Percentiles rank a stretch among this genome's conserved stretches.
These are phyloP conservation scores for Geosmithia flava DNA, from an alignment of 2,329 filamentous ascomycete genomes.

Conservation along the genomic window DNA sequence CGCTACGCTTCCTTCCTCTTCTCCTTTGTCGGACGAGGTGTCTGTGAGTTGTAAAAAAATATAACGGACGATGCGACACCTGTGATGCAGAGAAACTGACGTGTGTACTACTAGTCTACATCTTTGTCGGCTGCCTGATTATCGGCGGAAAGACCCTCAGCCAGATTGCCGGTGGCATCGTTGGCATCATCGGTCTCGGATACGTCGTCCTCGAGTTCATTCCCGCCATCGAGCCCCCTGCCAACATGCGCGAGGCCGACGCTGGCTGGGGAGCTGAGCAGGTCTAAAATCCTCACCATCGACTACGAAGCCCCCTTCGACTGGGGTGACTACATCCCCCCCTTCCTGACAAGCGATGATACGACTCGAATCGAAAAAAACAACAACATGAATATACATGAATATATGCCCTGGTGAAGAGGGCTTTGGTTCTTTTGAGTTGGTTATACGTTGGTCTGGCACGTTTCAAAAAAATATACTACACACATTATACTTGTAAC, in stretches of 20 bases:
- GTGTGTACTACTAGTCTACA: conserved; percentile 56
- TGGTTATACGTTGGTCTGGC: not conserved
- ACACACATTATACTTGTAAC: not conserved
- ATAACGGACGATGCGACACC: not conserved
- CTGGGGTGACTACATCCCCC: too few species aligned
- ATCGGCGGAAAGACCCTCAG: conserved; percentile 55
- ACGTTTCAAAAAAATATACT: not conserved
- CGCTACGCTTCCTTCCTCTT: conserved; percentile 97
- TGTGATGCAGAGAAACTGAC: not conserved
- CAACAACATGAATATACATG: not conserved
- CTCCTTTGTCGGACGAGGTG: conserved; percentile 88
- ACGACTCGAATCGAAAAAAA: not conserved
- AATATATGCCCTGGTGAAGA: not conserved
- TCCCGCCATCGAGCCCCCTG: conserved; percentile 66
- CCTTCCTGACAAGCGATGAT: not conserved
- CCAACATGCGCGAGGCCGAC: conserved; percentile 72
- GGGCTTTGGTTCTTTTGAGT: not conserved
- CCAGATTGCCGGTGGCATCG: conserved; percentile 64
- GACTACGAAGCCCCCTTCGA: too few species aligned
- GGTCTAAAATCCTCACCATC: conserved; percentile 34
- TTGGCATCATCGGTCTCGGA: conserved; percentile 65
- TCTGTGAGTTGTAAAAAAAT: conserved; percentile 53
- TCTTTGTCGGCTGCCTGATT: conserved; percentile 84
- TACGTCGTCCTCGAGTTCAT: conserved; percentile 70
- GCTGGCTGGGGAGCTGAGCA: conserved; percentile 67